Base-by-base conservation (phyloP, 768 basidiomycete species). In the Podaxis rugospora region DNA sequence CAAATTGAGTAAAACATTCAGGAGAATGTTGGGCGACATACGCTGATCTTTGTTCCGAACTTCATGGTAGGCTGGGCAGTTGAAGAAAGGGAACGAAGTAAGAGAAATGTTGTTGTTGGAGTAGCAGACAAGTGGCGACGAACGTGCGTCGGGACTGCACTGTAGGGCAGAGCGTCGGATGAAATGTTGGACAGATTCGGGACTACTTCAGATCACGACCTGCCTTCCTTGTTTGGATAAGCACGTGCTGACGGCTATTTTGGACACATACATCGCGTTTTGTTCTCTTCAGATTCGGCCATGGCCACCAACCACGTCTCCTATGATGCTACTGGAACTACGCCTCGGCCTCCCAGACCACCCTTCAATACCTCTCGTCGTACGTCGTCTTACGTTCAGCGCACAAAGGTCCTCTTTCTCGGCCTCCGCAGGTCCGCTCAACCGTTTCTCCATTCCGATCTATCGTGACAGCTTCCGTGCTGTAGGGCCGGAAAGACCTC, bases 401-500 rank as follows among this genome's bases (percentile, higher is more conserved):
- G 87, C 54, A 86, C 89, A 32, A 91, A 89, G 68, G 82, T 93
- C 23, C 80, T 92, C 21, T 77, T 92, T 10, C 75, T 92, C 50
- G 90, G 90, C 2, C 80, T 89, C 66, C 82, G 88, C 66, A 86
- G 87, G 88, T 86, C 46, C 39, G 64, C 62, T 36, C 32, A 7
- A 9, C 32, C n/a, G 54, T 32, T 44, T 28, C 55, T 36, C 32
- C 55, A 51, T 28, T 21, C 14, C 14, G 57, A 25, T 55, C 57
- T 36, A 13, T 57, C n/a, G 42, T 58, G 50, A 63, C 32, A 61
- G 44, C 37, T 46, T 56, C 55, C 40, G 40, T 49, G 32, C 57
- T 44, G 14, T 68, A 95, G 95, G 75, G 89, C 90, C 61, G 95
- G 95, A 62, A 98, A 97, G 73, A 91, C 94, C 37, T 94, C 92